Evolutionary conservation across 805 yeast species (phyloP).

Genomic region (Candida insectorum): DNA sequence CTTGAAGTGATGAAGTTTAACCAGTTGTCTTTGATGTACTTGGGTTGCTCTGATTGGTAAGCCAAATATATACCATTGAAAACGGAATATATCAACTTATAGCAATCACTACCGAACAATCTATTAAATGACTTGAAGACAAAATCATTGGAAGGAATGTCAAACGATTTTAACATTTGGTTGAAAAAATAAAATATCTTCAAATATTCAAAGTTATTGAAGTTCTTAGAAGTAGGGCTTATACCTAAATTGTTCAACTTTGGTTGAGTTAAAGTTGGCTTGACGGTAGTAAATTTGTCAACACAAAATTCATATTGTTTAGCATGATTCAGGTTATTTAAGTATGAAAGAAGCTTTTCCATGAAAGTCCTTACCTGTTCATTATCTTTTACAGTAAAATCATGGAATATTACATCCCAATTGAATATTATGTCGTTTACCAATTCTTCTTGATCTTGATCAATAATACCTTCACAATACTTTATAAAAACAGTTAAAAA

Average conservation of each 20-base stretch:
- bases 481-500: conserved; percentile 7
- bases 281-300: conserved; percentile 2
- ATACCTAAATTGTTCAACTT: conserved; percentile 11
- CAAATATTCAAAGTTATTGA: conserved; percentile 9
- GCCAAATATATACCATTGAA: conserved; percentile 10
- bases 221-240: conserved; percentile 10
- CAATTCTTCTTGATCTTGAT: conserved; percentile 10
- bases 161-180: conserved; percentile 7
- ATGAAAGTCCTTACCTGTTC: conserved; percentile 7
- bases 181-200: conserved; percentile 13
- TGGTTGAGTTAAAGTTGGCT: conserved; percentile 6
- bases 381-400: conserved; percentile 5
- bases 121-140: conserved; percentile 7
- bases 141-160: conserved; percentile 8
- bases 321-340: conserved; percentile 6
- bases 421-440: conserved; percentile 12
- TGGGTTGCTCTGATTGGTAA: conserved; percentile 15
- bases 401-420: conserved; percentile 9
- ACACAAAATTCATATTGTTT: conserved; percentile 14
- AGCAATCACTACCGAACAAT: conserved; percentile 9
- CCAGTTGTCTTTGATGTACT: conserved; percentile 31
- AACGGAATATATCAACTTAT: conserved; percentile 7
- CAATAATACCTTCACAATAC: conserved; percentile 8
- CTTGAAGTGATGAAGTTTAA: conserved; percentile 29
- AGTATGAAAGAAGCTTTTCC: conserved; percentile 5